Conservation (phyloP, 2,329 filamentous ascomycete species). For the Orbilia brochopaga region DNA sequence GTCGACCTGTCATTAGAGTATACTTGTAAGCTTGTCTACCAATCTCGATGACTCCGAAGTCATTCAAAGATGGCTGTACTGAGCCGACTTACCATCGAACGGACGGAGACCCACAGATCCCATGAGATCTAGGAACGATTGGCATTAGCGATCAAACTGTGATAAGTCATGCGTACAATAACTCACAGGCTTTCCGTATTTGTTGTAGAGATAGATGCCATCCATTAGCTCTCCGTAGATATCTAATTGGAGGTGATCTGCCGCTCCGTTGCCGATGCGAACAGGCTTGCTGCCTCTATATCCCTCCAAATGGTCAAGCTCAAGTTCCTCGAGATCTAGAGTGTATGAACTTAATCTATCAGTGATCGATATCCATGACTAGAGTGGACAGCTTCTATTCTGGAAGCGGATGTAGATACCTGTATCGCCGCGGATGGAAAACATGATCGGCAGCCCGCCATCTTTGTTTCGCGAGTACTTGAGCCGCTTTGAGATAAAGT, state of each 20-base stretch:
- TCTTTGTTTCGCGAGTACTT: conserved; percentile 67
- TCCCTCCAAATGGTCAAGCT: conserved; percentile 68
- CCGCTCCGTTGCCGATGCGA: conserved; percentile 77
- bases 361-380: conserved; percentile 17
- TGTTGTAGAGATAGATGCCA: conserved; percentile 77
- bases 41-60: not conserved
- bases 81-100: conserved; percentile 66
- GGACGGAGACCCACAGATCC: conserved; percentile 75
- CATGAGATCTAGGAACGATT: conserved; percentile 62
- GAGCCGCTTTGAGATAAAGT: conserved; percentile 76
- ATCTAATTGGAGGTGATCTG: conserved; percentile 77
- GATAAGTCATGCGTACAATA: not conserved
- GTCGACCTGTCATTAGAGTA: conserved; percentile 60
- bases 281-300: conserved; percentile 75
- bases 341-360: not conserved
- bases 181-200: conserved; percentile 73
- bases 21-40: conserved; percentile 46
- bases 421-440: conserved; percentile 75
- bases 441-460: conserved; percentile 77
- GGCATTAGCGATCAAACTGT: not conserved
- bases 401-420: conserved; percentile 66
- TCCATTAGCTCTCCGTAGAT: conserved; percentile 82
- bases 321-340: conserved; percentile 46
- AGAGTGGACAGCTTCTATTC: conserved; percentile 69
- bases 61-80: conserved; percentile 39